Evolutionary conservation across 2,329 filamentous ascomycete species (phyloP), one percentile per base, ranked within the genome.

Genomic region (Fusarium aywerte): DNA sequence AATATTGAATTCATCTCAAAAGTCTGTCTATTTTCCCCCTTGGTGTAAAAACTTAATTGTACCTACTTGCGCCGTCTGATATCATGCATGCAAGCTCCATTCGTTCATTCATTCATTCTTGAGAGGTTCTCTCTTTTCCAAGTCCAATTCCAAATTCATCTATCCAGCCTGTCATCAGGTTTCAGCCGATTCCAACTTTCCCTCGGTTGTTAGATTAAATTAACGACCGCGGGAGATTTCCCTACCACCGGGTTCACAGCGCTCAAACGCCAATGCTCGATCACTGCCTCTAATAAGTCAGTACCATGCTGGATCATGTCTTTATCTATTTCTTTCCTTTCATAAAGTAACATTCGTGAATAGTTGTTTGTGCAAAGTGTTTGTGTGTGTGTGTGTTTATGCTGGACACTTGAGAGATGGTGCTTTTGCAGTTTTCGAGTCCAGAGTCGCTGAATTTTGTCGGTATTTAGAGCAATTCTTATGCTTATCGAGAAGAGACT

Each of bases 401-500:
- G 57, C n/a, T 1, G 10, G 51, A 6, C 29, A 32, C 3, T 38
- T 27, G 4, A 63, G 10, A 1, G 39, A 2, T 20, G 12, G 7
- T 2, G 20, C 7, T 12, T 63, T n/a, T 20, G 13, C 1, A 6
- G 9, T 7, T 32, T 63, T 42, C 0, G 44, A 20, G 9, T 18
- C 12, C 23, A 42, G 0, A 3, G 3, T 5, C 7, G 49, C 23
- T 0, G 36, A 10, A 9, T 5, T 36, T 0, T 42, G 33, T 7
- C n/a, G 29, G 3, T 23, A 33, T 18, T 32, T 58, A 10, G 12
- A 6, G 21, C 60, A 63, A 5, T 51, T 1, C 10, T 63, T 63
- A n/a, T 63, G 60, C 0, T 1, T 13, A 1, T 63, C 29, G 8
- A 63, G 60, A 0, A 63, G 8, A 4, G 44, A 3, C 7, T 29